Conservation (phyloP, 805 yeast genomes). For the Saccharomycopsis babjevae region DNA sequence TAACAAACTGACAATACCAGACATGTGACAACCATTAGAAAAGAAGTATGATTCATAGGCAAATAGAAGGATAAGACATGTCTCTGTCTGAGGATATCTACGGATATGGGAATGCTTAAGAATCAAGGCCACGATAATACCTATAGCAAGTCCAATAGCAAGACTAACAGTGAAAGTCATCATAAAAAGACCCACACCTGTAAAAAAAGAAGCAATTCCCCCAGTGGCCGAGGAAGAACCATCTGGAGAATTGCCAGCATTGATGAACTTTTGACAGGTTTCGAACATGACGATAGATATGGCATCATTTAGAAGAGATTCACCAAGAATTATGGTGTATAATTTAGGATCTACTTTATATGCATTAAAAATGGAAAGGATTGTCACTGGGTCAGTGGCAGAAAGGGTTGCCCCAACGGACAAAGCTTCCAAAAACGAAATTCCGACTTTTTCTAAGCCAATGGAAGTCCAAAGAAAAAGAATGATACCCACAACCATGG, state of each 20-base stretch:
- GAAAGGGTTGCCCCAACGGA: conserved; percentile 97
- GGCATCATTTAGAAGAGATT: conserved; percentile 90
- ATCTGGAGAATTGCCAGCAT: conserved; percentile 28
- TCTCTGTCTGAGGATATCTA: conserved; percentile 94
- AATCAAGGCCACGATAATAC: conserved; percentile 79
- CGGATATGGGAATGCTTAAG: conserved; percentile 88
- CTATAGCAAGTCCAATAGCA: conserved; percentile 79
- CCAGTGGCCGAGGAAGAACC: conserved; percentile 63
- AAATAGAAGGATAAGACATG: conserved; percentile 79
- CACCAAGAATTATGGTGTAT: conserved; percentile 96
- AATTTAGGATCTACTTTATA: conserved; percentile 97
- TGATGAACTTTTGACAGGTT: conserved; percentile 79
- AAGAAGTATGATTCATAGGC: conserved; percentile 96
- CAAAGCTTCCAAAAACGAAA: conserved; percentile 93
- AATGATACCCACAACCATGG: conserved; percentile 82
- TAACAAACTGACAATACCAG: conserved; percentile 89
- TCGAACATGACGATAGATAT: conserved; percentile 98
- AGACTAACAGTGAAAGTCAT: conserved; percentile 90
- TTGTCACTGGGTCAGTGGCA: conserved; percentile 98
- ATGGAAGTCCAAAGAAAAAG: conserved; percentile 82
- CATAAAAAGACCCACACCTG: conserved; percentile 87
- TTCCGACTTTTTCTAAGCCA: conserved; percentile 78
- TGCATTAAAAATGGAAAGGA: conserved; percentile 89
- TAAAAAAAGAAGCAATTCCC: conserved; percentile 53
- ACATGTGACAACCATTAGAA: conserved; percentile 98